Evolutionary conservation across 257 asterid genomes (phyloP).

Genomic region (Solanum gracilifrons): DNA sequence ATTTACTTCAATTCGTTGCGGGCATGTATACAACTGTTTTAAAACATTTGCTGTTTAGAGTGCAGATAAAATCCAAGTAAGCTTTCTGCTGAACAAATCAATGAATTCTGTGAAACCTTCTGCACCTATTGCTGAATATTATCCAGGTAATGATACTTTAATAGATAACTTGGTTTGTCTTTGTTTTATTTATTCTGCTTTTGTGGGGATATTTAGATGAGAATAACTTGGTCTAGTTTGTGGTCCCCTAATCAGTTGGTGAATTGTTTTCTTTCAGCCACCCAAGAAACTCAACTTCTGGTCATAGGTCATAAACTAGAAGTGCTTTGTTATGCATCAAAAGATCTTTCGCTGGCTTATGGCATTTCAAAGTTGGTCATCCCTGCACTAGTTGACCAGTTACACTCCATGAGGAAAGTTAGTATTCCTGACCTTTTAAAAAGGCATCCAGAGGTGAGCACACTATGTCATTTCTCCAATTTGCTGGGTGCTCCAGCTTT

Average conservation of each 20-base stretch:
- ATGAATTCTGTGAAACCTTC: constrained; percentile 44
- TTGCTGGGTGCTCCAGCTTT: neutral
- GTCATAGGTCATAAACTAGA: constrained; percentile 65
- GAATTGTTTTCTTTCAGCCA: constrained; percentile 37
- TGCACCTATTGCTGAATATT: constrained; percentile 71
- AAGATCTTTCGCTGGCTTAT: constrained; percentile 43
- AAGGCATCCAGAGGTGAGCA: constrained; percentile 58
- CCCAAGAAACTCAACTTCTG: constrained; percentile 55
- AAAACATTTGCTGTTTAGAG: constrained; percentile 33
- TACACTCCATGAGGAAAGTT: constrained; percentile 53
- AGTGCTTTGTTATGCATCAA: constrained; percentile 65
- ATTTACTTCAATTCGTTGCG: neutral
- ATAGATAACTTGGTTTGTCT: neutral
- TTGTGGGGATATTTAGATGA: neutral
- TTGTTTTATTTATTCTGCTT: neutral
- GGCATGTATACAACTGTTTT: constrained; percentile 11
- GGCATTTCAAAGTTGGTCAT: constrained; percentile 59
- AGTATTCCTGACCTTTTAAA: constrained; percentile 40
- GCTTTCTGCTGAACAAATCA: constrained; percentile 67
- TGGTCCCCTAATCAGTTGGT: constrained; percentile 4
- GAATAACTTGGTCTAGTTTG: neutral
- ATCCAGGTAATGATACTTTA: constrained; percentile 54
- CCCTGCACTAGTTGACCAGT: constrained; percentile 78
- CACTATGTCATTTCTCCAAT: neutral
- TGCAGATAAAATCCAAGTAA: constrained; percentile 74